A percentile compares a stretch with the other conserved stretches of the same genome.
Evolutionary conservation across 331 rosid genomes (phyloP).

Genomic region (Malus hybrid): DNA sequence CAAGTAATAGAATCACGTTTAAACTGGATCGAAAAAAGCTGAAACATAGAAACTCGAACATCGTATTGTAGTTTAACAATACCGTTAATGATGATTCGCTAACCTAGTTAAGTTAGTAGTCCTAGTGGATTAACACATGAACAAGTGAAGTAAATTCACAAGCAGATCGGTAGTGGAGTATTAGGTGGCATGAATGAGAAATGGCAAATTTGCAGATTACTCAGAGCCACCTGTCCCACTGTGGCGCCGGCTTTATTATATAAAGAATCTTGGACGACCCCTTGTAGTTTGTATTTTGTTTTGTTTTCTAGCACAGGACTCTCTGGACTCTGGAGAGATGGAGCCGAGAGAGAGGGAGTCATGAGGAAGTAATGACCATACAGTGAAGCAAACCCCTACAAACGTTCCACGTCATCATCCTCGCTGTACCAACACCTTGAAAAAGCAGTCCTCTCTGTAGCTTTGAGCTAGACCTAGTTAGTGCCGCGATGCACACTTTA

Average conservation of each 20-base stretch:
- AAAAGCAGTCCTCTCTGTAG: background rate
- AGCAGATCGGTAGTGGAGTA: background rate
- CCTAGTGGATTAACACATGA: background rate
- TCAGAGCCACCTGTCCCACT: background rate
- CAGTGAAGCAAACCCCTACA: background rate
- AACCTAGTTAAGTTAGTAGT: background rate
- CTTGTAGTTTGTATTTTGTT: background rate
- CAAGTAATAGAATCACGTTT: too few species aligned
- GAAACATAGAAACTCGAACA: too few species aligned
- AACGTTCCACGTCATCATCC: background rate
- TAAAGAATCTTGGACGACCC: background rate
- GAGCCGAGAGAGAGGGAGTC: background rate
- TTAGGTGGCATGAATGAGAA: background rate
- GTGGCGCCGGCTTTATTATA: conserved; percentile 1
- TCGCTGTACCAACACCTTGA: background rate
- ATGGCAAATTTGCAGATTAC: background rate
- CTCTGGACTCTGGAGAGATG: background rate
- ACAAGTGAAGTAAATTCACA: background rate
- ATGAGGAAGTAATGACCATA: background rate
- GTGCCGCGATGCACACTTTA: background rate
- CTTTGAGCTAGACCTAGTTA: background rate
- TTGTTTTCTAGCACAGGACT: background rate
- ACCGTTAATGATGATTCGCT: background rate
- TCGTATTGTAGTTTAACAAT: background rate
- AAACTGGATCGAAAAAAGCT: too few species aligned